Percentiles rank a stretch among this genome's conserved stretches.
These are phyloP conservation scores for Xylaria nigripes DNA, from an alignment of 495 filamentous ascomycete genomes.

Conservation along the genomic window DNA sequence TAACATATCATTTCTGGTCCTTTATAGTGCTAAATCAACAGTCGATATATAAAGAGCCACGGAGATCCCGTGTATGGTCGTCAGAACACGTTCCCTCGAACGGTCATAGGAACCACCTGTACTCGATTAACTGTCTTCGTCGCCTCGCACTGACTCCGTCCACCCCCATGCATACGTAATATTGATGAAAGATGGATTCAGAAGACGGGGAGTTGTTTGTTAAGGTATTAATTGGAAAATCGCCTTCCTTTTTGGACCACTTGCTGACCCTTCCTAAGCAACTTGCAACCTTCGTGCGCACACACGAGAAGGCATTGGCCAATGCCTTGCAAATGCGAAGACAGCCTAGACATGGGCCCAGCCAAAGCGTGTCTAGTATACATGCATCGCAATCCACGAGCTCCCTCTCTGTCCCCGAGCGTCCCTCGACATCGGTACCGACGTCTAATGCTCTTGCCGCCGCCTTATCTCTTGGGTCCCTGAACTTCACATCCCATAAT, in stretches of 20 bases:
- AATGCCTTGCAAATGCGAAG: slow-evolving; percentile 83
- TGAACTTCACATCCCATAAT: slow-evolving; percentile 74
- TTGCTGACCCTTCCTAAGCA: slow-evolving; percentile 50
- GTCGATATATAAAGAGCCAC: background rate
- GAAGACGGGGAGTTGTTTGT: slow-evolving; percentile 88
- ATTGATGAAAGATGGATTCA: slow-evolving; percentile 53
- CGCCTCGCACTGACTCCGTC: background rate
- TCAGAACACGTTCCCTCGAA: background rate
- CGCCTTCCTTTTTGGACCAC: background rate
- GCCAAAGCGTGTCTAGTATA: slow-evolving; percentile 45
- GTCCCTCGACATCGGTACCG: slow-evolving; percentile 51
- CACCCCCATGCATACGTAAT: slow-evolving; percentile 36
- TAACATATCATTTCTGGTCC: slow-evolving; percentile 1
- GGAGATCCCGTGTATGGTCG: background rate
- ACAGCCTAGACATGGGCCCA: slow-evolving; percentile 59
- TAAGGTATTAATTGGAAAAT: slow-evolving; percentile 48
- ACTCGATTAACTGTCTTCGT: background rate
- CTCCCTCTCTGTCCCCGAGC: slow-evolving; percentile 39
- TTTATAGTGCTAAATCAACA: background rate
- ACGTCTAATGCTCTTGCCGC: slow-evolving; percentile 69
- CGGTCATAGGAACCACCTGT: background rate
- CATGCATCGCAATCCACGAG: slow-evolving; percentile 41
- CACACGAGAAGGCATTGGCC: slow-evolving; percentile 92
- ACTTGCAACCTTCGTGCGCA: slow-evolving; percentile 89
- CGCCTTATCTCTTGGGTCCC: slow-evolving; percentile 73